Conservation (phyloP, 1,284 basidiomycete genomes). For the Ustilago loliicola region DNA sequence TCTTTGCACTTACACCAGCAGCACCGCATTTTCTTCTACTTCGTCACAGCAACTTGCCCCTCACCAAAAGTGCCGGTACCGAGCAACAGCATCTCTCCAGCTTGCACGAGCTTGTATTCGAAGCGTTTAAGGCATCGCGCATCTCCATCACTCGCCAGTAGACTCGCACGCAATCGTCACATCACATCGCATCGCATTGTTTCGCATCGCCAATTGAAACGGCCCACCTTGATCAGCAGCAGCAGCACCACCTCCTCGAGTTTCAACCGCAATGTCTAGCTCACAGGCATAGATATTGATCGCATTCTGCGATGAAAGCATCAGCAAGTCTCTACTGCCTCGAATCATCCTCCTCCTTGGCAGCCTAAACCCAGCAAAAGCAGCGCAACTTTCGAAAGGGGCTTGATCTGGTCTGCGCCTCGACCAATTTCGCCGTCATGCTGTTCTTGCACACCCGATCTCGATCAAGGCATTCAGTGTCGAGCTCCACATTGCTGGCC, state of each 20-base stretch:
- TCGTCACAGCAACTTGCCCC: neutral
- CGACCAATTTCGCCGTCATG: neutral
- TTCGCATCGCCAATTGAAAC: neutral
- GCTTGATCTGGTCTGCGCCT: neutral
- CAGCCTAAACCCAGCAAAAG: neutral
- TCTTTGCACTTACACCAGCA: neutral
- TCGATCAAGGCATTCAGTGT: constrained; percentile 1
- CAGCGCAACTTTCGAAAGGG: neutral
- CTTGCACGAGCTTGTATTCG: neutral
- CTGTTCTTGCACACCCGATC: neutral
- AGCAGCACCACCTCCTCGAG: neutral
- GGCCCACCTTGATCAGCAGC: neutral
- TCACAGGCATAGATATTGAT: constrained; percentile 25
- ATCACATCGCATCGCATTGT: neutral
- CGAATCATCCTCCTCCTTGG: neutral
- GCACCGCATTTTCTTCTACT: neutral
- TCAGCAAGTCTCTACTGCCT: neutral
- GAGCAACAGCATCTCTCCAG: neutral
- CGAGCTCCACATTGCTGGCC: neutral
- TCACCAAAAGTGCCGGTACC: neutral
- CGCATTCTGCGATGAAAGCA: constrained; percentile 23
- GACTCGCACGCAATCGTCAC: too few relatives aligned
- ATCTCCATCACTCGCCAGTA: neutral
- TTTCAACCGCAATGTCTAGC: constrained; percentile 21
- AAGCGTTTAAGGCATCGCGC: neutral